Evolutionary conservation across 257 asterid species (phyloP).

Genomic region (Solanum bulbocastanum): DNA sequence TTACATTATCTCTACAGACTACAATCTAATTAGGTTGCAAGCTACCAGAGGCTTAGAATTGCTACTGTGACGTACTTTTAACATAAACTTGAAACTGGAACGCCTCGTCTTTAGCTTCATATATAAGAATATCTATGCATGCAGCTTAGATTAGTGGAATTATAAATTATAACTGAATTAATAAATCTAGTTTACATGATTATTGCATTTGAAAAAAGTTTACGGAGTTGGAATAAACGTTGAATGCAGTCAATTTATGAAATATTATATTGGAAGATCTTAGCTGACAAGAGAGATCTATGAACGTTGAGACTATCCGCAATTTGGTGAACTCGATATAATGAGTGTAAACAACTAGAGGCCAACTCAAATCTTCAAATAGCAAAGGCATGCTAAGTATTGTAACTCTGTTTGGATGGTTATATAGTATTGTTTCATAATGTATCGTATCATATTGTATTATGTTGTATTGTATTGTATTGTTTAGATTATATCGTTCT

Average conservation of each 20-base stretch:
- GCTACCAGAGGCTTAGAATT: not conserved
- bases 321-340: not conserved
- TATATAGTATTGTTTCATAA: not conserved
- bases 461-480: too few relatives aligned
- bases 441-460: not conserved
- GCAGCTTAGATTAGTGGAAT: not conserved
- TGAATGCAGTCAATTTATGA: not conserved
- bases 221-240: not conserved
- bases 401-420: too few relatives aligned
- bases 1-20: not conserved
- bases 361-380: not conserved
- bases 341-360: not conserved
- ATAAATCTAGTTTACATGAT: not conserved
- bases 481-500: too few relatives aligned
- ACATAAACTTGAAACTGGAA: not conserved
- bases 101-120: not conserved
- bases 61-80: not conserved
- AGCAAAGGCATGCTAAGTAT: not conserved
- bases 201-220: not conserved
- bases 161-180: not conserved
- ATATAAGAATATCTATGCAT: not conserved
- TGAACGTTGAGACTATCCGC: not conserved
- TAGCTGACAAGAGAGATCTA: not conserved
- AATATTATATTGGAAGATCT: not conserved
- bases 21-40: not conserved